Evolutionary conservation across 2,329 filamentous ascomycete genomes (phyloP).

Genomic region (Fusarium caatingaense): DNA sequence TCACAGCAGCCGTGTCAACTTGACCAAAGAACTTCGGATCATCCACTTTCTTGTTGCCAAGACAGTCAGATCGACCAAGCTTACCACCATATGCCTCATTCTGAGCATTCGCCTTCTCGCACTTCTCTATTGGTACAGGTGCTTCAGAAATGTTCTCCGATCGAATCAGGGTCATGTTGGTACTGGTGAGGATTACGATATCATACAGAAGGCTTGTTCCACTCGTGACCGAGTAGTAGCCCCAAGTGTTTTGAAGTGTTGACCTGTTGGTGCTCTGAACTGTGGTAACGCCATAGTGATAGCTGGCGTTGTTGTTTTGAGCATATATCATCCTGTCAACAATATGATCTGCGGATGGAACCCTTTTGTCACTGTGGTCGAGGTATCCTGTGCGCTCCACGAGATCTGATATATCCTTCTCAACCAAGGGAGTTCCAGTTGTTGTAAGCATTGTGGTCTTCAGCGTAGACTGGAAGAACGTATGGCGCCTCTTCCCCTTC

Average conservation of each 20-base stretch:
- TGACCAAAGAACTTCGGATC: slow-evolving; percentile 23
- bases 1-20: slow-evolving; percentile 31
- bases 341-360: slow-evolving; percentile 6
- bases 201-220: not conserved
- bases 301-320: slow-evolving; percentile 10
- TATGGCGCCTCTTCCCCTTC: slow-evolving; percentile 17
- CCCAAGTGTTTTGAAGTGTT: slow-evolving; percentile 19
- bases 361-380: slow-evolving; percentile 7
- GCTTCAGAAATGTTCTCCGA: slow-evolving; percentile 13
- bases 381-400: slow-evolving; percentile 18
- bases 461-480: slow-evolving; percentile 11
- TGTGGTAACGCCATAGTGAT: slow-evolving; percentile 14
- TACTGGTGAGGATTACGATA: slow-evolving; percentile 10
- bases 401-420: slow-evolving; percentile 8
- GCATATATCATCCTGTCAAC: slow-evolving; percentile 21
- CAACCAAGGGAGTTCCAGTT: not conserved
- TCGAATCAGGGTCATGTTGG: slow-evolving; percentile 34
- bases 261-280: slow-evolving; percentile 3
- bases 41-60: not conserved
- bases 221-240: not conserved
- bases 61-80: slow-evolving; percentile 17
- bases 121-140: slow-evolving; percentile 9
- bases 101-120: slow-evolving; percentile 16
- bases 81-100: slow-evolving; percentile 35
- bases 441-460: slow-evolving; percentile 27